Evolutionary conservation across 352 stramenopile genomes (phyloP).

Genomic region (Pythium myriotylum): DNA sequence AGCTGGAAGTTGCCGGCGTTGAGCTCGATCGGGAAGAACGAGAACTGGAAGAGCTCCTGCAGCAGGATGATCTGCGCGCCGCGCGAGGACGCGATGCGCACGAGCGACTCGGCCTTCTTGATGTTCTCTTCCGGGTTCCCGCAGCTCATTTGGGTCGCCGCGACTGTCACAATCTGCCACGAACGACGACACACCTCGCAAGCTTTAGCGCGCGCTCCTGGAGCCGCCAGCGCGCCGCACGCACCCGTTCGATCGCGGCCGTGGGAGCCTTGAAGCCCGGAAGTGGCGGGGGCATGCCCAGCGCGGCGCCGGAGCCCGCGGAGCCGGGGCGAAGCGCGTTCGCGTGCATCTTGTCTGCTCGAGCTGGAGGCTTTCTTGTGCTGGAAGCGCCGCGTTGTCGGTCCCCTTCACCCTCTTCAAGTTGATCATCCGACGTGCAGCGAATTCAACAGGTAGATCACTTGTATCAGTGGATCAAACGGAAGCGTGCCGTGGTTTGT

Average conservation of each 20-base stretch:
- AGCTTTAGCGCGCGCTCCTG: background rate
- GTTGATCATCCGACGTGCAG: background rate
- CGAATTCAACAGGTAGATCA: background rate
- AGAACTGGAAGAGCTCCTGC: slow-evolving; percentile 91
- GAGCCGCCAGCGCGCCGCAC: background rate
- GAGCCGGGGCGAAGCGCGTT: slow-evolving; percentile 18
- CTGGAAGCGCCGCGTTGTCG: no score
- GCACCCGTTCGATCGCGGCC: slow-evolving; percentile 57
- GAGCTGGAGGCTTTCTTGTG: background rate
- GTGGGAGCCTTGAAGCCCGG: slow-evolving; percentile 50
- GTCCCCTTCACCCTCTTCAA: background rate
- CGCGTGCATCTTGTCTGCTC: slow-evolving; percentile 27
- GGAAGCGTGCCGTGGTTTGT: background rate
- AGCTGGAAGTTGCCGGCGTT: slow-evolving; percentile 88
- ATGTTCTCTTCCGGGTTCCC: slow-evolving; percentile 89
- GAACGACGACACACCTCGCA: background rate
- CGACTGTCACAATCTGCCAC: slow-evolving; percentile 78
- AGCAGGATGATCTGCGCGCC: slow-evolving; percentile 90
- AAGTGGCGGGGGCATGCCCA: slow-evolving; percentile 25
- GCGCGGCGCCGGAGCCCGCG: slow-evolving; percentile 16
- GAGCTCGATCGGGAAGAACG: slow-evolving; percentile 92
- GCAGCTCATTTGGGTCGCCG: slow-evolving; percentile 88
- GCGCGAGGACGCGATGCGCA: slow-evolving; percentile 86
- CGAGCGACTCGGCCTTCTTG: slow-evolving; percentile 88
- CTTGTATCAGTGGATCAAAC: background rate